These are phyloP conservation scores for Pholiota adiposa DNA, from an alignment of 1,284 basidiomycete species.

Conservation along the genomic window DNA sequence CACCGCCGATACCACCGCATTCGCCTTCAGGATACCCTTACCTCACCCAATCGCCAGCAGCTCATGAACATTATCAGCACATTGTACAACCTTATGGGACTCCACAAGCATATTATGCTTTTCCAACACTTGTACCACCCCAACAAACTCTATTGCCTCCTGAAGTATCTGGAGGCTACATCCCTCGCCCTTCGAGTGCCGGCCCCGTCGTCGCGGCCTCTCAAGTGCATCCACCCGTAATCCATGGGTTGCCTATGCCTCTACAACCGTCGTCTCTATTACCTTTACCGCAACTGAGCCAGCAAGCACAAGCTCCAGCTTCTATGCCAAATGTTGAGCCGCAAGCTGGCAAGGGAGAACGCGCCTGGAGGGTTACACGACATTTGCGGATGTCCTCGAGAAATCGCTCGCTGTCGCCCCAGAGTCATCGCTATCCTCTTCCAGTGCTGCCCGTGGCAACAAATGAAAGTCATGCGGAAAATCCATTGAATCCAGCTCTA, in stretches of 20 bases:
- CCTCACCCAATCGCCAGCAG: conserved; percentile 12
- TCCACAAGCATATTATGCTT: conserved; percentile 13
- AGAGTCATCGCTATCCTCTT: conserved; percentile 42
- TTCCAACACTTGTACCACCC: conserved; percentile 3
- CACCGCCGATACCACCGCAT: conserved; percentile 9
- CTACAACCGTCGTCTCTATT: conserved; percentile 17
- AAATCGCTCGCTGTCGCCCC: conserved; percentile 64
- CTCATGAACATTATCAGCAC: conserved; percentile 18
- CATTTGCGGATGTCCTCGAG: conserved; percentile 62
- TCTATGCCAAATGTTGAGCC: conserved; percentile 30
- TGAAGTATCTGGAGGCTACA: conserved; percentile 9
- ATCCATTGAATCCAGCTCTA: conserved; percentile 1
- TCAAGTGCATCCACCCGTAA: conserved; percentile 19
- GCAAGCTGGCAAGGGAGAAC: conserved; percentile 64
- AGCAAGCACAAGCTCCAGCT: conserved; percentile 8
- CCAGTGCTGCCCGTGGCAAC: conserved; percentile 18
- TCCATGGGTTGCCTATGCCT: conserved; percentile 24
- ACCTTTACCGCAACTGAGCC: conserved; percentile 17
- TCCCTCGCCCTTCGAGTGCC: conserved; percentile 37
- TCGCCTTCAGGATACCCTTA: conserved; percentile 22
- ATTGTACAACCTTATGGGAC: conserved; percentile 14
- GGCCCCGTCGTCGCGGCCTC: conserved; percentile 28
- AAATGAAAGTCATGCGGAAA: conserved; percentile 1
- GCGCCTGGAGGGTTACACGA: conserved; percentile 59
- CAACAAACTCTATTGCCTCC: conserved; percentile 16